Evolutionary conservation across 139 green algal genomes (phyloP), one percentile per base, ranked within the genome.

Genomic region (Asterochloris erici): DNA sequence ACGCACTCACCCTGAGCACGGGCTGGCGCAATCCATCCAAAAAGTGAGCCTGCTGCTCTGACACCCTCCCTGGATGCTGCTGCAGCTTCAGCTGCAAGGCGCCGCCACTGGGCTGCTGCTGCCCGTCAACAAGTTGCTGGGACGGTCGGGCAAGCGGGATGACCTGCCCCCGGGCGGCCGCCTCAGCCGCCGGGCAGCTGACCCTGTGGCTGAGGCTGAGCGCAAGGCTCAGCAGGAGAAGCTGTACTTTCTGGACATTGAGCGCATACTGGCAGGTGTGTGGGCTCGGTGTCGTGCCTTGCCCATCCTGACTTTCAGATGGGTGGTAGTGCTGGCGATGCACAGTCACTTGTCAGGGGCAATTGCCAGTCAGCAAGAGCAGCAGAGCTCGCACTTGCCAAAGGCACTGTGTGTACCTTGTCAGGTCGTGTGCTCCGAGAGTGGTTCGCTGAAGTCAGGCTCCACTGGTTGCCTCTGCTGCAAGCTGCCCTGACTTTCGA

Each of bases 171-270:
- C 38, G 29, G 91, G 92, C 15, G 94, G 94, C n/a, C 85, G 94
- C 16, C 85, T 97, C 0, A 91, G 88, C 54, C 84, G 94, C 13
- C 88, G 93, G 54, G 90, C 89, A 11, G 84, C 92, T 17, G 92
- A 96, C 82, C 91, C 94, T 0, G 75, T 85, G 0, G 92, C 92
- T 0, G 94, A 96, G 83, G 89, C 91, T n/a, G 92, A 96, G 88
- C 88, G 94, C 63, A 91, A 92, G 76, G 84, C 88, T 66, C 88
- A 94, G 84, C 90, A 95, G 87, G 93, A 97, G 83, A 91, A 90
- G 84, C 87, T 98, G 82, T 98, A 95, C 84, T 85, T 90, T 17
- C 87, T 99, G 74, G 92, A 98, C 77, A n/a, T 94, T 14, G 90
- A 94, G 29, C 80, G 84, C 16, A 90, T 95, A 14, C 29, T 85